Conservation (phyloP, 148 eudicot genomes). For the Nepenthes mirabilis region DNA sequence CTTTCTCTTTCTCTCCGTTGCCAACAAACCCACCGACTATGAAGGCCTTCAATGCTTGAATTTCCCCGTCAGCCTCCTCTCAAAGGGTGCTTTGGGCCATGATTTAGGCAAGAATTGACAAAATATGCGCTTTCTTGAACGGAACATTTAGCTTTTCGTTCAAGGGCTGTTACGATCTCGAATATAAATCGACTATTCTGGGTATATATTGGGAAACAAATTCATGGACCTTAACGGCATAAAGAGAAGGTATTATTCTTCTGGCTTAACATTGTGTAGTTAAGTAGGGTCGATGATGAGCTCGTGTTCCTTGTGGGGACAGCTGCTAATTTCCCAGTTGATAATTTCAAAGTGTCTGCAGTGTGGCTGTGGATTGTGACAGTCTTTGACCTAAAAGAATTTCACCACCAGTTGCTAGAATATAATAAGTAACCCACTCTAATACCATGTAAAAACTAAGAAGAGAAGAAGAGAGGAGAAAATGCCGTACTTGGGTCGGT, state of each 20-base stretch:
- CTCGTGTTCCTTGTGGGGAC: slow-evolving; percentile 59
- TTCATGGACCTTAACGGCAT: slow-evolving; percentile 34
- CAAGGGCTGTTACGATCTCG: slow-evolving; percentile 51
- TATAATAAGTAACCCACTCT: no score
- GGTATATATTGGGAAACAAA: slow-evolving; percentile 26
- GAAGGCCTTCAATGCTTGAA: slow-evolving; percentile 37
- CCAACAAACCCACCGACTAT: slow-evolving; percentile 24
- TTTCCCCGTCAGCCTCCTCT: slow-evolving; percentile 51
- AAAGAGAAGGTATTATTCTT: slow-evolving; percentile 38
- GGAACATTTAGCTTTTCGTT: slow-evolving; percentile 47
- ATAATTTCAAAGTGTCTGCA: slow-evolving; percentile 44
- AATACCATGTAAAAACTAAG: no score
- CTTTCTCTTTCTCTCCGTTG: not conserved
- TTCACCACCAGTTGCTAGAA: no score
- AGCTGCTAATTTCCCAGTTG: slow-evolving; percentile 37
- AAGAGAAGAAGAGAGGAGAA: no score
- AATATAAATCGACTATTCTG: slow-evolving; percentile 40
- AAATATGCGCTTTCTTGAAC: slow-evolving; percentile 28
- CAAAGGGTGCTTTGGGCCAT: slow-evolving; percentile 38
- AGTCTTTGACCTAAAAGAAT: not conserved
- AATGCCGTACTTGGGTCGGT: no score
- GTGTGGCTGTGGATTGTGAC: slow-evolving; percentile 59
- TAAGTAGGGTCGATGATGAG: slow-evolving; percentile 32
- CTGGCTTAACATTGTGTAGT: slow-evolving; percentile 60
- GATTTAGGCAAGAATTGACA: slow-evolving; percentile 29